phyloP scores from a whole-genome alignment of 805 yeast species.

The Clavispora santaluciae region DNA sequence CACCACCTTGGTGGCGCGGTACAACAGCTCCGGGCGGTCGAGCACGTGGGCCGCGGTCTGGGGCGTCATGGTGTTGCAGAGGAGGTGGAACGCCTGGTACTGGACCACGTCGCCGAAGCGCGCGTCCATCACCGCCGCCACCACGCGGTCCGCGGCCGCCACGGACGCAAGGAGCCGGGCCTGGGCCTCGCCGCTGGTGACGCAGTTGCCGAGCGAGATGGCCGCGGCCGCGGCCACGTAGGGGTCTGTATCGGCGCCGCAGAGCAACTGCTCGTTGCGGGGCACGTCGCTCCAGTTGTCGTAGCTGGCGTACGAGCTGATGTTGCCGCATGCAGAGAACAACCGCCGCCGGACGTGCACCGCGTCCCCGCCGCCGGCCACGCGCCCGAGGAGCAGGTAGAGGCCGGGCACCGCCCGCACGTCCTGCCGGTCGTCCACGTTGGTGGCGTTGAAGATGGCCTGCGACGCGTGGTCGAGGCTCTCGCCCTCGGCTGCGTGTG shows the following conservation, averaged over 20 bases:
- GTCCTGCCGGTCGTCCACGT: constrained; percentile 11
- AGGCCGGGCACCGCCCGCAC: background rate
- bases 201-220: constrained; percentile 33
- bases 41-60: constrained; percentile 8
- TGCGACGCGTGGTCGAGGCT: background rate
- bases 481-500: background rate
- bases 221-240: constrained; percentile 29
- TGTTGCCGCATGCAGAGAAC: constrained; percentile 31
- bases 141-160: constrained; percentile 11
- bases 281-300: constrained; percentile 18
- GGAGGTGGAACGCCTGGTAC: constrained; percentile 32
- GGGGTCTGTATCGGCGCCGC: constrained; percentile 8
- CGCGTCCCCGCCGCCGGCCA: constrained; percentile 1
- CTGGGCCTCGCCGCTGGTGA: constrained; percentile 18
- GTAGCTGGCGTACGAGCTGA: constrained; percentile 29
- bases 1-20: constrained; percentile 21
- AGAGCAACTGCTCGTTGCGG: constrained; percentile 12
- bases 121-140: constrained; percentile 16
- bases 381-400: background rate
- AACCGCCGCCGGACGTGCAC: constrained; percentile 21
- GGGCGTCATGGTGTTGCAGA: constrained; percentile 24
- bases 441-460: constrained; percentile 18
- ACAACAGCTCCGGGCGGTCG: constrained; percentile 10
- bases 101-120: constrained; percentile 31
- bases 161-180: constrained; percentile 8